A percentile compares a stretch with the other conserved stretches of the same genome.
Evolutionary conservation across 305 asterid species (phyloP).

Genomic region (Solanum aculeatissimum): DNA sequence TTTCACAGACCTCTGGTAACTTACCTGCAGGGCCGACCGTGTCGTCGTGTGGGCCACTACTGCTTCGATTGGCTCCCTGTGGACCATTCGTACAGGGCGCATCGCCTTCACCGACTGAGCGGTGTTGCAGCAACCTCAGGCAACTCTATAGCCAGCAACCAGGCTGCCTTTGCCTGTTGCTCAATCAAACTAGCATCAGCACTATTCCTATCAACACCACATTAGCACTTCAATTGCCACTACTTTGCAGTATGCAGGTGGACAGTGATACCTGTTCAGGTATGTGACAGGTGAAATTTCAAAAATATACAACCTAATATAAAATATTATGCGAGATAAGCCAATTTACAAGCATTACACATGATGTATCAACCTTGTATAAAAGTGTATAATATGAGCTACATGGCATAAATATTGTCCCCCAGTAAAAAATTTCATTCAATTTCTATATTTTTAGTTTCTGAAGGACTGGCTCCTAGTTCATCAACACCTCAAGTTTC

Average conservation of each 20-base stretch:
- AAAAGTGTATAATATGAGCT: not conserved
- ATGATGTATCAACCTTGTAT: not conserved
- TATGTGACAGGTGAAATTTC: not conserved
- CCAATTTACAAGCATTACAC: not conserved
- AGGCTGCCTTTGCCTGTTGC: slow-evolving; percentile 47
- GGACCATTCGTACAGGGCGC: slow-evolving; percentile 56
- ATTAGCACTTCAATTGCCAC: slow-evolving; percentile 56
- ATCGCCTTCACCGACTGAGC: slow-evolving; percentile 28
- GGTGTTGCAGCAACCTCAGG: slow-evolving; percentile 42
- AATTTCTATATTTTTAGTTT: not conserved
- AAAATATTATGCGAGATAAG: not conserved
- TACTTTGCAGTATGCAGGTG: slow-evolving; percentile 32
- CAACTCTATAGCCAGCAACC: slow-evolving; percentile 32
- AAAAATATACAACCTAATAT: not conserved
- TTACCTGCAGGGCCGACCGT: slow-evolving; percentile 10
- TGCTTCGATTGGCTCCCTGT: slow-evolving; percentile 46
- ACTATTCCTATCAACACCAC: slow-evolving; percentile 48
- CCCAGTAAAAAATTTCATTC: not conserved
- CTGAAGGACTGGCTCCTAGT: slow-evolving; percentile 10
- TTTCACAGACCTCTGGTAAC: slow-evolving; percentile 3
- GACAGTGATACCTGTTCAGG: slow-evolving; percentile 45
- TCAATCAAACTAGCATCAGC: slow-evolving; percentile 24
- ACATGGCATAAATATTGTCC: not conserved
- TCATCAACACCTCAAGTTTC: slow-evolving; percentile 47
- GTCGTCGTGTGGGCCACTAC: slow-evolving; percentile 30